Base-by-base conservation (phyloP, 352 stramenopile genomes). In the Pythium dissimile region DNA sequence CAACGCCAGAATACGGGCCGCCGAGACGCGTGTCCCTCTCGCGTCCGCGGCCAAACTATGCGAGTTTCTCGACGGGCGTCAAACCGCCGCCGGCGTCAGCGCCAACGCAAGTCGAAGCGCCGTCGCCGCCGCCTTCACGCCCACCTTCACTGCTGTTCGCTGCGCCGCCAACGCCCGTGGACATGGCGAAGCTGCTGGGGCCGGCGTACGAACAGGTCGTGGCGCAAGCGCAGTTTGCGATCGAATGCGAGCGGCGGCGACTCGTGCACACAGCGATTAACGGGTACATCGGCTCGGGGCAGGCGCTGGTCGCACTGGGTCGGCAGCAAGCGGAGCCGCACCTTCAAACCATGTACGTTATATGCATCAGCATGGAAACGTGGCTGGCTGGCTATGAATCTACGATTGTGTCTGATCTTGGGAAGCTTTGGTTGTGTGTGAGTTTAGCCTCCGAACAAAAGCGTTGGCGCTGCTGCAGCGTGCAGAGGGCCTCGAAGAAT, bases 401-500 rank as follows among this genome's bases (percentile, higher is more conserved):
- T 51, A 18, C 48, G 31, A 47, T 12, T n/a, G n/a, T n/a, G n/a
- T 20, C 1, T 51, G 35, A 37, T 35, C 2, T 12, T 15, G 16
- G 35, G 18, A 28, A 13, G 15, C 15, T 50, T n/a, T 30, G 8
- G 37, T 28, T 52, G 23, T 18, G 15, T 62, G 1, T 52, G 24
- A 3, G 15, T 3, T 46, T 11, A 83, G 73, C 54, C 67, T 93
- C 1, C 86, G 88, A 48, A 74, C 83, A 21, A 93, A 91, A 67
- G 84, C 84, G n/a, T 67, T 90, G 5, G 69, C 79, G 24, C 49
- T 92, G 32, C 59, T 93, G n/a, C 72, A 89, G 58, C 81, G 84
- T 5, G 84, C 84, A 16, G 84, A 93, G 43, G 76, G 71, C 0
- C 54, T 93, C 11, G 77, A 83, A 9, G 79, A 82, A 16, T 93